Evolutionary conservation across 768 basidiomycete genomes (phyloP).

Genomic region (Pleurotus giganteus): DNA sequence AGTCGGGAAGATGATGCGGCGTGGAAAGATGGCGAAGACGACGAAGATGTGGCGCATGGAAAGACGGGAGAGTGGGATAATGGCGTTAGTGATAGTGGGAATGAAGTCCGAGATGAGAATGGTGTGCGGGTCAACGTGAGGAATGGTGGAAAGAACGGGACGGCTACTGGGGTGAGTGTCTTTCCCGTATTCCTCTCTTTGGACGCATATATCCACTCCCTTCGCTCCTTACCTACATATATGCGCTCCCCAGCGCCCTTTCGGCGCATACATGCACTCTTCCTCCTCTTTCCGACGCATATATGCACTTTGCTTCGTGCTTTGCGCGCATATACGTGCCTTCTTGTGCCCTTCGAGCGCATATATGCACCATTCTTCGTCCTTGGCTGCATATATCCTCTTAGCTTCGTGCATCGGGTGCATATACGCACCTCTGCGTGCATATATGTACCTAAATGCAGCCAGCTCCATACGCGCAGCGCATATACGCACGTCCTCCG

Average conservation of each 20-base stretch:
- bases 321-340: no score
- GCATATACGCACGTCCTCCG: no score
- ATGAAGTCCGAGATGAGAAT: slow-evolving; percentile 27
- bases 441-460: no score
- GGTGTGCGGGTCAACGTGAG: slow-evolving; percentile 13
- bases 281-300: neutral
- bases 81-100: slow-evolving; percentile 13
- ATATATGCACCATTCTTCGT: no score
- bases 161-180: slow-evolving; percentile 13
- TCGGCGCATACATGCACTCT: neutral
- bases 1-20: neutral
- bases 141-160: slow-evolving; percentile 21
- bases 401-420: no score
- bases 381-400: no score
- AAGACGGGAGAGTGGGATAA: neutral
- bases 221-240: neutral
- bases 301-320: no score
- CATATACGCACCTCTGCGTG: no score
- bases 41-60: neutral
- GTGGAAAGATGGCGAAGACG: neutral
- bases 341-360: no score
- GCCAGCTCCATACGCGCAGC: no score
- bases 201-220: neutral
- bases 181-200: neutral
- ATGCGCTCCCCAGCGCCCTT: no score